Base-by-base conservation (phyloP, 306 rosid species). In the Glycine latifolia region DNA sequence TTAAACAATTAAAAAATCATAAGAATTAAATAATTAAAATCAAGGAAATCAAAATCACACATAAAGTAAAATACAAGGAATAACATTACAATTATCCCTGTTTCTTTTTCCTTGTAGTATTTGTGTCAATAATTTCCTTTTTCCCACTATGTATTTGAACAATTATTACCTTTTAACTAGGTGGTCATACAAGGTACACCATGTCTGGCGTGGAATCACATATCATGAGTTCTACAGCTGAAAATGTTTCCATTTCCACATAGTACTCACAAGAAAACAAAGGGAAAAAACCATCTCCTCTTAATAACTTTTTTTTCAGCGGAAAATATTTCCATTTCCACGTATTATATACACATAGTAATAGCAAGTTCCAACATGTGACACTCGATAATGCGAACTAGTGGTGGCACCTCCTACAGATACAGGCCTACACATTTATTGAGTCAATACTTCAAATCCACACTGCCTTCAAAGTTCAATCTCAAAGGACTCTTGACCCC, bases 281-380 rank as follows among this genome's bases (percentile, higher is more conserved):
- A 31, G 20, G 14, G 33, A 0, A 9, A 14, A 14, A 33, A 48
- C 41, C 15, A 62, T 10, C 52, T 13, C 31, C 1, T 26, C 49
- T 26, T 1, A 0, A 20, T 61, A 3, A 12, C 33, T 41, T 41
- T 41, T 41, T 53, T 50, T 47, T 4, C 52, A 47, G 52, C 52
- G 2, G 10, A 26, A 60, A 60, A 26, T 60, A n/a, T 10, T 60
- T 60, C 41, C 15, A 35, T 31, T 35, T 33, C 6, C 67, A 61
- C 67, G 5, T 9, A 61, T 31, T 61, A 61, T 61, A 11, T 31
- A 11, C 67, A 61, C 44, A 37, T 61, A 61, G 67, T 26, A 61
- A 44, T 61, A 11, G 37, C 48, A 68, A 43, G 69, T 81, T 72
- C 8, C 35, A 73, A 55, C 85, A 66, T 74, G 76, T 74, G 75